Evolutionary conservation across 208 protist genomes (phyloP), one percentile per base, ranked within the genome.

Genomic region (Leishmania guyanensis): DNA sequence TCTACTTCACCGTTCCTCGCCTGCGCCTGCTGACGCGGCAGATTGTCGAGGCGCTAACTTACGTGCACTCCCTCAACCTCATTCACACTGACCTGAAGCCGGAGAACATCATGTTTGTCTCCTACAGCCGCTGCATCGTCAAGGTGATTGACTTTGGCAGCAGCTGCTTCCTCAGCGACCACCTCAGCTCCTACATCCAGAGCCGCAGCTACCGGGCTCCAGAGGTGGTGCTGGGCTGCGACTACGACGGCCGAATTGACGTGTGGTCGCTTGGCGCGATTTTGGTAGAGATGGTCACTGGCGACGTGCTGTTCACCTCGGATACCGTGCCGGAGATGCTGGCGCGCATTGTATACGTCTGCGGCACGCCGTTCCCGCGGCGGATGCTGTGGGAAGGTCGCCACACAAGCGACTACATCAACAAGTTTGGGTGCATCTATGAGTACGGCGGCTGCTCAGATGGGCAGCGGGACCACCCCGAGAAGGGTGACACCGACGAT

Each of bases 121-220:
- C 94, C 3, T 97, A 98, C 87, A 92, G 92, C 62, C 90, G 92
- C 50, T 99, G 98, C 84, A 87, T 97, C 58, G 90, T 99, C 54
- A 99, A 99, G 88, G 92, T 99, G 46, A 99, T 99, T 80, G 98
- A 99, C 88, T 99, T 99, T 87, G 98, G 98, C 72, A 98, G 94
- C 76, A 97, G 91, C 72, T 99, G 97, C 87, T 99, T 98, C 91
- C 91, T 94, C 76, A 98, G 90, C 64, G 98, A 99, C 85, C 94
- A 98, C 87, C 90, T 99, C 43, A 98, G 94, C 81, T 98, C 94
- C 17, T 99, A 99, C 88, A 97, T 98, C 64, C 97, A 99, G 84
- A 98, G 94, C 62, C 90, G 97, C 36, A 99, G 96, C 80, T 99
- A 99, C 86, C 95, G 97, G 50, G 97, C 98, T 1, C 95, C 96